These are phyloP conservation scores for Ascochyta lentis DNA, from an alignment of 2,329 filamentous ascomycete genomes.

Conservation along the genomic window DNA sequence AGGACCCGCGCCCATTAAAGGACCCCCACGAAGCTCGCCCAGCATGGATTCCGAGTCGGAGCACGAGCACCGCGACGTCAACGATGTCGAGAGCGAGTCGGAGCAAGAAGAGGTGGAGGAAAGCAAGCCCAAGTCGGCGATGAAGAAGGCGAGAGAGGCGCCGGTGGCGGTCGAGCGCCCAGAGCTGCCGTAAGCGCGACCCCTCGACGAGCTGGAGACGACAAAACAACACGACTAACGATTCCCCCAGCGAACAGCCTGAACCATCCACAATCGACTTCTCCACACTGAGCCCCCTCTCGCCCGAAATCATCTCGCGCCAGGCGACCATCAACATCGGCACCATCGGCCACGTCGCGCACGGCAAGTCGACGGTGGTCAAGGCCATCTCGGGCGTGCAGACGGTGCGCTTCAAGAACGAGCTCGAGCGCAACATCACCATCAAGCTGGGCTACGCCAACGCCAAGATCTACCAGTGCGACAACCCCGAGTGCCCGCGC, in stretches of 20 bases:
- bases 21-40: conserved; percentile 21
- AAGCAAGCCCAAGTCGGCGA: conserved; percentile 72
- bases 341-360: conserved; percentile 97
- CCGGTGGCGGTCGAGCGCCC: conserved; percentile 66
- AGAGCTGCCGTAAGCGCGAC: conserved; percentile 63
- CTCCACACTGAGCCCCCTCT: conserved; percentile 78
- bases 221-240: conserved; percentile 24
- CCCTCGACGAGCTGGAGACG: background rate
- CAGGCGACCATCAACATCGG: conserved; percentile 99
- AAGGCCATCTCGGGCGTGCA: conserved; percentile 99
- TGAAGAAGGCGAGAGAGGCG: conserved; percentile 76
- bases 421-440: conserved; percentile 98
- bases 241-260: conserved; percentile 71
- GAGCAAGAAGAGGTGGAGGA: conserved; percentile 77
- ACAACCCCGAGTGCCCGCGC: conserved; percentile 87
- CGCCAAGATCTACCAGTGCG: conserved; percentile 99
- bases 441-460: conserved; percentile 99
- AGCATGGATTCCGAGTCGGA: conserved; percentile 53
- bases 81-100: conserved; percentile 61
- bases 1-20: background rate
- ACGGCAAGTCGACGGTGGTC: conserved; percentile 98
- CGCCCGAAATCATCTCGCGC: conserved; percentile 94
- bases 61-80: conserved; percentile 44
- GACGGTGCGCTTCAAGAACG: conserved; percentile 99
- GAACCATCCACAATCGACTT: conserved; percentile 90